Conservation (phyloP, 164 flowering plant genomes). For the Berberis thunbergii region DNA sequence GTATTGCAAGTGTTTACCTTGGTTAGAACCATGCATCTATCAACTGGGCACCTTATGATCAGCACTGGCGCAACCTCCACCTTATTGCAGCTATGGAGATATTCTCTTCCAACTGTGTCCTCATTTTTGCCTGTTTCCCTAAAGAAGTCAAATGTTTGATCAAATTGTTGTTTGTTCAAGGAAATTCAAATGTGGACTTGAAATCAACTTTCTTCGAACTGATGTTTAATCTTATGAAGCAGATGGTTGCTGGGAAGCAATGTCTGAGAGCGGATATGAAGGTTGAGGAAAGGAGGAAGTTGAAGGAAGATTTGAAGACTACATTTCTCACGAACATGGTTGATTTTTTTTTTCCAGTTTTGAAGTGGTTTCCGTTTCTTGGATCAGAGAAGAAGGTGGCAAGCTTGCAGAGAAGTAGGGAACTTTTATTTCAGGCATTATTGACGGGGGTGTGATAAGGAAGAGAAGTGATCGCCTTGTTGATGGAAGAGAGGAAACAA, state of each 20-base stretch:
- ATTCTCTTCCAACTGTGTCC: slow-evolving; percentile 24
- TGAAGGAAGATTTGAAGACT: slow-evolving; percentile 13
- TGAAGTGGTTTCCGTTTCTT: slow-evolving; percentile 16
- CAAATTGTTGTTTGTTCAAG: not conserved
- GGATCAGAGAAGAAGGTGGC: slow-evolving; percentile 13
- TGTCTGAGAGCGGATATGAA: slow-evolving; percentile 14
- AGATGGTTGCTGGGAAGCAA: slow-evolving; percentile 25
- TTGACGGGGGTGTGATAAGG: slow-evolving; percentile 17
- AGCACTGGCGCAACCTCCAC: slow-evolving; percentile 35
- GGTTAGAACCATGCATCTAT: slow-evolving; percentile 19
- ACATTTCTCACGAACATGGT: slow-evolving; percentile 3
- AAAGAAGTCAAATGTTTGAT: slow-evolving; percentile 13
- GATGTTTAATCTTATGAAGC: slow-evolving; percentile 21
- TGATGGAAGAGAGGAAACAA: not conserved
- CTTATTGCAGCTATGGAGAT: slow-evolving; percentile 20
- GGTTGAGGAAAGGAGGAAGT: slow-evolving; percentile 13
- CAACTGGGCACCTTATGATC: slow-evolving; percentile 17
- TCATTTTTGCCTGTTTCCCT: slow-evolving; percentile 10
- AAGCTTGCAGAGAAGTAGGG: slow-evolving; percentile 4
- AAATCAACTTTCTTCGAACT: slow-evolving; percentile 10
- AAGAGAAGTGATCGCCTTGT: not conserved
- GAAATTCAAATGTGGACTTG: slow-evolving; percentile 7
- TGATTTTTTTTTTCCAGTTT: slow-evolving; percentile 8
- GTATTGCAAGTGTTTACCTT: slow-evolving; percentile 12
- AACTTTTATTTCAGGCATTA: slow-evolving; percentile 17